phyloP scores from a whole-genome alignment of 1,284 basidiomycete species.

The Boletus semigastroideus region DNA sequence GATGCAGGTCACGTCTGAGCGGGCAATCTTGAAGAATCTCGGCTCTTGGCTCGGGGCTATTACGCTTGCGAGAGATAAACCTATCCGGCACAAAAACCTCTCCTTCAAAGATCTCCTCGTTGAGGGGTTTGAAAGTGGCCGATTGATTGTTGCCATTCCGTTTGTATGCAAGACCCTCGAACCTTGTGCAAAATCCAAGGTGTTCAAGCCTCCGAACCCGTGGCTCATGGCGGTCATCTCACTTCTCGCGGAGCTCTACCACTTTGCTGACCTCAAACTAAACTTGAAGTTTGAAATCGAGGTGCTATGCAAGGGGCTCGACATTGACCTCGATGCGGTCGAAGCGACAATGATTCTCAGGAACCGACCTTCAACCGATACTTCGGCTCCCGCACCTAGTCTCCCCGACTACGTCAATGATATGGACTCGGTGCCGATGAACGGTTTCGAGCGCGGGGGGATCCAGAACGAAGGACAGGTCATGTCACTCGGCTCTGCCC shows the following conservation, averaged over 20 bases:
- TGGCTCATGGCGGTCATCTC: conserved; percentile 97
- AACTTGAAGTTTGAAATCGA: conserved; percentile 99
- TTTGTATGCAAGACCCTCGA: conserved; percentile 98
- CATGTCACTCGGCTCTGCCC: conserved; percentile 54
- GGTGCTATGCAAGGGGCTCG: conserved; percentile 90
- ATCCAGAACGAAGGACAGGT: conserved; percentile 55
- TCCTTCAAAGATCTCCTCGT: conserved; percentile 96
- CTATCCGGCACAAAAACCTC: conserved; percentile 91
- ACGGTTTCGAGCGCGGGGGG: conserved; percentile 57
- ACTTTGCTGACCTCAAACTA: conserved; percentile 94
- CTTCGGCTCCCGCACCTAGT: conserved; percentile 47
- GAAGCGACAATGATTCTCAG: conserved; percentile 85
- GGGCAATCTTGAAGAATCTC: conserved; percentile 90
- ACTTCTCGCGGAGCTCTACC: conserved; percentile 93
- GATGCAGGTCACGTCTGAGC: conserved; percentile 81
- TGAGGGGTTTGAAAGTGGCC: conserved; percentile 92
- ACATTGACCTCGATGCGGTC: conserved; percentile 84
- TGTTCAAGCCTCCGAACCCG: conserved; percentile 96
- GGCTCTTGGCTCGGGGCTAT: conserved; percentile 94
- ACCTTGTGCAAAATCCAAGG: conserved; percentile 83
- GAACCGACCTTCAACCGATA: conserved; percentile 59
- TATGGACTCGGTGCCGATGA: conserved; percentile 69
- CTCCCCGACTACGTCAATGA: conserved; percentile 72
- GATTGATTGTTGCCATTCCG: conserved; percentile 93
- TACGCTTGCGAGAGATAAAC: conserved; percentile 89